Evolutionary conservation across 2,329 filamentous ascomycete species (phyloP), one percentile per base, ranked within the genome.

Genomic region (Phoma sp.): DNA sequence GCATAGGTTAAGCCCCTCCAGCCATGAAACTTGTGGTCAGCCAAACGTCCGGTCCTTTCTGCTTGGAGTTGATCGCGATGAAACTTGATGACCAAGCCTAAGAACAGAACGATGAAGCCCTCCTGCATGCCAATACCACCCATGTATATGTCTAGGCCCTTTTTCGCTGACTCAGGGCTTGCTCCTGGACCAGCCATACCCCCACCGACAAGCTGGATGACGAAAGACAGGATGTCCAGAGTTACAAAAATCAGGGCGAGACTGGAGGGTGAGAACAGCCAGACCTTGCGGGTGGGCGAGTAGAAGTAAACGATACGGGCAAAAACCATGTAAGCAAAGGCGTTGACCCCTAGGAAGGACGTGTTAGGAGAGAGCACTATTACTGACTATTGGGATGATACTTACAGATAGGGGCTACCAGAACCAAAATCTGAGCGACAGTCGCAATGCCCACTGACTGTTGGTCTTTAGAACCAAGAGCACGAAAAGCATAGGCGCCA

Each of bases 71-170:
- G 50, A 29, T 64, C 58, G 3, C 49, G 44, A 27, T 65, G 60
- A 13, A 65, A 65, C 36, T 58, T 59, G 42, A 64, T 38, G 23
- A 63, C 59, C 43, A 65, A 48, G 25, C 52, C 57, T 35, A 52
- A 36, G 45, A 67, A 65, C 18, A 60, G 47, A 57, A 63, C 35
- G 54, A 74, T 71, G 47, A 72, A 72, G 43, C 64, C 62, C 42
- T 62, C 59, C 33, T 66, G 64, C 45, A 65, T 65, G 22, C 60
- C 59, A 24, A 58, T 67, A 52, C 49, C 62, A 29, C 38, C 64
- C 65, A 81, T 77, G 61, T 82, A 73, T 24, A 73, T 63, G 47
- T 72, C 71, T 8, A 81, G 45, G 4, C 78, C 79, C 4, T 67
- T 58, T 61, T 69, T 69, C 25, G 75, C 68, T 3, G 69, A 58